Base-by-base conservation (phyloP, 768 basidiomycete species). In the Peribolospora baueri region DNA sequence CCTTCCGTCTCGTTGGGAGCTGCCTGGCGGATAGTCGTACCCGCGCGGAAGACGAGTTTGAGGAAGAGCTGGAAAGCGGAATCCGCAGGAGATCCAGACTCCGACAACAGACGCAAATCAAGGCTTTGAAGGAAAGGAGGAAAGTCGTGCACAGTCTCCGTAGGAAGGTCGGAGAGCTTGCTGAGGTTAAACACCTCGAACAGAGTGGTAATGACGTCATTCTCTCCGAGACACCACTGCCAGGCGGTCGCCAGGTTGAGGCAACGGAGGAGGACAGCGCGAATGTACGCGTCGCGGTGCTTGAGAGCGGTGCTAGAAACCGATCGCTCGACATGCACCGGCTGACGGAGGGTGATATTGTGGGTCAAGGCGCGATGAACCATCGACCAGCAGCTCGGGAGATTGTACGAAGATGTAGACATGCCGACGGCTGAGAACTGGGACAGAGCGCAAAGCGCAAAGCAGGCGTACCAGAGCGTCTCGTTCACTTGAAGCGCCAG, bases 51-150 rank as follows among this genome's bases (percentile, higher is more conserved):
- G 42, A 88, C 71, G 54, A 93, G 72, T 65, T 87, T 85, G 48
- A 91, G 70, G 63, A 87, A 83, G 5, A 83, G 64, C n/a, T 76
- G 73, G 62, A 81, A 88, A 1, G 82, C 76, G 2, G 81, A 77
- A 61, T 91, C 88, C 13, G 13, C 8, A 37, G 37, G 13, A 3
- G 70, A 5, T 84, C 71, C 8, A 78, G 67, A 3, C 68, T 66
- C 63, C 77, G 69, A 60, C 83, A 72, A 48, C 71, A 69, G 5
- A 74, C 60, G 49, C 74, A 70, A 60, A 84, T 71, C 67, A 86
- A 93, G 14, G 68, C 67, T 14, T 10, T 51, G 47, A 3, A 64
- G 51, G 46, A 59, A 58, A 2, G 41, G 3, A 0, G 87, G 83
- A 61, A 80, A 84, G 57, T 81, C 80, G 43, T 48, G 63, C 61